phyloP scores from a whole-genome alignment of 2,329 filamentous ascomycete species.

The Pseudocercospora cruenta region DNA sequence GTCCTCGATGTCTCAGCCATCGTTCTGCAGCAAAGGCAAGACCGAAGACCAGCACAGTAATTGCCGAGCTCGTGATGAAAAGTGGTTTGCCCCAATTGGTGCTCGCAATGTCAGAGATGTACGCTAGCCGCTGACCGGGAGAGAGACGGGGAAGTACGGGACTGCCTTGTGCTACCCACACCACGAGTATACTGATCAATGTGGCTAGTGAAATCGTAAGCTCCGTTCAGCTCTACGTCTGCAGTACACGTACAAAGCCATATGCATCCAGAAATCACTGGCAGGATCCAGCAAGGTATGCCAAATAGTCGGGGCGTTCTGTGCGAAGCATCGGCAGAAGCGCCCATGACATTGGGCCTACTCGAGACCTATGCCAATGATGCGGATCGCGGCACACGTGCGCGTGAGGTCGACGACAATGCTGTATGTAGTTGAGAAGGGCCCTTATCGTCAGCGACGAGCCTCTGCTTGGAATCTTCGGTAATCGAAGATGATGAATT shows the following conservation, averaged over 20 bases:
- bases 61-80: not conserved
- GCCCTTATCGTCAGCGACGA: not conserved
- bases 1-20: conserved; percentile 3
- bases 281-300: conserved; percentile 7
- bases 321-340: not conserved
- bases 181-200: not conserved
- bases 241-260: conserved; percentile 1
- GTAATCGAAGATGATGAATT: not conserved
- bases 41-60: not conserved
- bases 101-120: conserved; percentile 6
- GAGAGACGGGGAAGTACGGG: not conserved
- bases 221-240: no score
- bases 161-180: conserved; percentile 1
- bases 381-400: not conserved
- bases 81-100: conserved; percentile 7
- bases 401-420: not conserved
- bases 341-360: not conserved
- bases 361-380: not conserved
- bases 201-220: not conserved
- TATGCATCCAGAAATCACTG: not conserved
- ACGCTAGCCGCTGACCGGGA: not conserved
- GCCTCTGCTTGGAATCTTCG: not conserved
- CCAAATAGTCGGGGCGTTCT: not conserved
- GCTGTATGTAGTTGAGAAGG: not conserved
- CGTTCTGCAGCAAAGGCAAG: conserved; percentile 7